A percentile compares a stretch with the other conserved stretches of the same genome.
Evolutionary conservation across 139 green algal genomes (phyloP).

Genomic region (Volvox africanus): DNA sequence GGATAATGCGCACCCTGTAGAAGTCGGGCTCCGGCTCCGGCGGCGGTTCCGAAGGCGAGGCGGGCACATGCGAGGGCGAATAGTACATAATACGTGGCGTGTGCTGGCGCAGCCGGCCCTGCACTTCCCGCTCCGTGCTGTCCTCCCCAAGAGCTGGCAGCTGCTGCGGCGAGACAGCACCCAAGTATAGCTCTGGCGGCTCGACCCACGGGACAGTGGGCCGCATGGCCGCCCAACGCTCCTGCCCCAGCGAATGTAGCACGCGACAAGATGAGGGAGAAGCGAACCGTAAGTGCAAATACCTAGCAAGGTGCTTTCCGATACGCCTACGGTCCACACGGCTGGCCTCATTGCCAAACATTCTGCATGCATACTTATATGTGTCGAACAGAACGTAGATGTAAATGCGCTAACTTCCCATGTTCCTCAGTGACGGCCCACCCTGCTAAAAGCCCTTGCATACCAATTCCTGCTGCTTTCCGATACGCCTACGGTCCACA

Average conservation of each 20-base stretch:
- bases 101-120: background rate
- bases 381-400: too few species aligned
- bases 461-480: slow-evolving; percentile 27
- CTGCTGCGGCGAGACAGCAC: background rate
- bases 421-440: too few species aligned
- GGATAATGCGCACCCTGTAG: slow-evolving; percentile 6
- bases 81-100: slow-evolving; percentile 11
- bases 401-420: too few species aligned
- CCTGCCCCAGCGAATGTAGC: background rate
- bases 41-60: slow-evolving; percentile 20
- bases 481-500: background rate
- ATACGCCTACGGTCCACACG: background rate
- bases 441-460: background rate
- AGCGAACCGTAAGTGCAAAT: too few species aligned
- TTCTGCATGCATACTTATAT: background rate
- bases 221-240: slow-evolving; percentile 26
- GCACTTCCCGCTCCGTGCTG: slow-evolving; percentile 30
- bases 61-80: background rate
- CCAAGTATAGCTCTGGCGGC: slow-evolving; percentile 26
- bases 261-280: too few species aligned
- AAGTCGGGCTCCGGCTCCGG: slow-evolving; percentile 11
- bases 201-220: slow-evolving; percentile 26
- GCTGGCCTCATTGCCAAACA: background rate
- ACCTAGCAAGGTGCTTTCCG: too few species aligned
- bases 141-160: slow-evolving; percentile 26